Evolutionary conservation across 345 rosid species (phyloP).

Genomic region (Gossypium bickii): DNA sequence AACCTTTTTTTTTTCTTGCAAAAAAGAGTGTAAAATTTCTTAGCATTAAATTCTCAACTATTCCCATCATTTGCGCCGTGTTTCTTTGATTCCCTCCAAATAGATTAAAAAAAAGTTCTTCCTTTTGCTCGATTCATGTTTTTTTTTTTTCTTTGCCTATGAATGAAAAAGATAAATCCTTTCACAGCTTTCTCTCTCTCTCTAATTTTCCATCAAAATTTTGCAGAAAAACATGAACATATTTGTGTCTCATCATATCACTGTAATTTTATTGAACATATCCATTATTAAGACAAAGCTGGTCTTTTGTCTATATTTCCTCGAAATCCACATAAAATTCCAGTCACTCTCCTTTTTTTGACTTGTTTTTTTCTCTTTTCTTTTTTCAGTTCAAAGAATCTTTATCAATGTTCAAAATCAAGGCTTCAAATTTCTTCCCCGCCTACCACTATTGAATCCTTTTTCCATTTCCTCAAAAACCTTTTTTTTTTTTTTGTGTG

Average conservation of each 20-base stretch:
- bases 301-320: background rate
- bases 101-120: background rate
- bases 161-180: conserved; percentile 7
- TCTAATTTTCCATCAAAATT: background rate
- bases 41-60: background rate
- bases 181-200: background rate
- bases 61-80: conserved; percentile 15
- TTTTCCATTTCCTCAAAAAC: background rate
- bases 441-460: conserved; percentile 29
- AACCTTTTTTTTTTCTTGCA: background rate
- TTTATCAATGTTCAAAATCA: conserved; percentile 13
- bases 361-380: background rate
- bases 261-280: conserved; percentile 4
- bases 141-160: conserved; percentile 11
- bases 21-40: background rate
- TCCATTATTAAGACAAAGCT: conserved; percentile 2
- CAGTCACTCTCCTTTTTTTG: conserved; percentile 1
- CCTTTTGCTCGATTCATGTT: background rate
- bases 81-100: background rate
- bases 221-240: conserved; percentile 16
- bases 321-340: background rate
- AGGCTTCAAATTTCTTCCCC: conserved; percentile 11
- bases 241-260: conserved; percentile 9
- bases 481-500: background rate
- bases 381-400: background rate